Evolutionary conservation across 2,329 filamentous ascomycete species (phyloP), one percentile per base, ranked within the genome.

Genomic region (Exophiala spinifera): DNA sequence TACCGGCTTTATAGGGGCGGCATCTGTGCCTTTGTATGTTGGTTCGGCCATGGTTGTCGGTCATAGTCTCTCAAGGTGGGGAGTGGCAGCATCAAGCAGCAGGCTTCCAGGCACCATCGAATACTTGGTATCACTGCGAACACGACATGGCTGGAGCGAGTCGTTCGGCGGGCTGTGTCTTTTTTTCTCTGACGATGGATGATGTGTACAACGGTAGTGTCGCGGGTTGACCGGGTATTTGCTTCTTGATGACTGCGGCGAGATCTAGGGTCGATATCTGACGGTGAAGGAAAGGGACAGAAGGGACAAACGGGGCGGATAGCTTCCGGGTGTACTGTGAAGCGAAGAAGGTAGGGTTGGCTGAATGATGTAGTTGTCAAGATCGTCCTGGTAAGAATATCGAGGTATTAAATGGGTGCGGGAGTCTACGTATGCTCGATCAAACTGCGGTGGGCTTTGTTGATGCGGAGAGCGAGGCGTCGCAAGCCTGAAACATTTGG

Each of bases 1-100:
- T 4, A 78, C 75, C 3, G 75, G 74, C 66, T 69, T 73, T 34
- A 58, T 60, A 15, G 57, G 47, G 28, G 49, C 60, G 13, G 52
- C 60, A 48, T 60, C 60, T 17, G 57, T 54, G 51, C 57, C 53
- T 53, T 59, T 47, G 49, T 61, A 51, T 31, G 46, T 49, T 34
- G 61, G 56, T 43, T 51, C 46, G 51, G 56, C 59, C 59, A 59
- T 55, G 17, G 6, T 52, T 19, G 33, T 55, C 17, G 51, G 31
- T 50, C 50, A 51, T 59, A 13, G 33, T 50, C 11, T 10, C 11
- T 21, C 11, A 4, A 23, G 14, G 33, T n/a, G 13, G 23, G 17
- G 14, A 23, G 42, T n/a, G 19, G 42, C 42, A 15, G 15, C n/a
- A 15, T 14, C 15, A 25, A 21, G 19, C 20, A 21, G 17, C 4